phyloP scores from a whole-genome alignment of 179 eudicot species.

The Beta corolliflora region DNA sequence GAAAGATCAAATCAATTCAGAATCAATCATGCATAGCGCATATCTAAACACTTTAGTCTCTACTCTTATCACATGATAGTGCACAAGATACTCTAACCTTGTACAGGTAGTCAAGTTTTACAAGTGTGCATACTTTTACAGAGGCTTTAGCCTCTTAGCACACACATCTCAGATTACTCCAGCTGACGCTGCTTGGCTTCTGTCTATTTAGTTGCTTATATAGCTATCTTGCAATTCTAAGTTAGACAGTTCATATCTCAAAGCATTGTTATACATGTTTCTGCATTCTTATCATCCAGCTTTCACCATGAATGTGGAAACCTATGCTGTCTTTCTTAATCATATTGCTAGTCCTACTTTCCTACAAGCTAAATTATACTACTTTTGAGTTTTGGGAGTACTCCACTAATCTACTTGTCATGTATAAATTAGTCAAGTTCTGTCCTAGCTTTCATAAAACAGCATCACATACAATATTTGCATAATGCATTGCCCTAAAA shows the following conservation, averaged over 20 bases:
- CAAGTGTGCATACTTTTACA: background rate
- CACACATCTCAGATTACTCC: background rate
- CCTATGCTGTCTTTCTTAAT: background rate
- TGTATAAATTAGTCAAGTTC: background rate
- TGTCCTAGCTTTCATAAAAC: background rate
- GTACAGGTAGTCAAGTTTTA: background rate
- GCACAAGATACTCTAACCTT: background rate
- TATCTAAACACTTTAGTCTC: background rate
- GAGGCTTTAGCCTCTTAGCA: background rate
- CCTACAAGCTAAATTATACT: background rate
- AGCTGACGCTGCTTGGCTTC: too few species aligned
- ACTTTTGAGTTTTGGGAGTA: background rate
- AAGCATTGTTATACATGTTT: background rate
- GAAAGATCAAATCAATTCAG: background rate
- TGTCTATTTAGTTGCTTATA: background rate
- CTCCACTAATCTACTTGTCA: background rate
- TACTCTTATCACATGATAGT: background rate
- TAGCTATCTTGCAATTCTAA: background rate
- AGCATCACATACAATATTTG: background rate
- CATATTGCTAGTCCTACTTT: background rate
- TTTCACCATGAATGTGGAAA: background rate
- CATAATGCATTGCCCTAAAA: background rate
- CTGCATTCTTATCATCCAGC: background rate
- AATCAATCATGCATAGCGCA: constrained; percentile 6
- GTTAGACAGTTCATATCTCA: background rate